Percentiles rank a stretch among this genome's conserved stretches.
These are phyloP conservation scores for Chlorella vulgaris DNA, from an alignment of 139 green algal species.

Conservation along the genomic window DNA sequence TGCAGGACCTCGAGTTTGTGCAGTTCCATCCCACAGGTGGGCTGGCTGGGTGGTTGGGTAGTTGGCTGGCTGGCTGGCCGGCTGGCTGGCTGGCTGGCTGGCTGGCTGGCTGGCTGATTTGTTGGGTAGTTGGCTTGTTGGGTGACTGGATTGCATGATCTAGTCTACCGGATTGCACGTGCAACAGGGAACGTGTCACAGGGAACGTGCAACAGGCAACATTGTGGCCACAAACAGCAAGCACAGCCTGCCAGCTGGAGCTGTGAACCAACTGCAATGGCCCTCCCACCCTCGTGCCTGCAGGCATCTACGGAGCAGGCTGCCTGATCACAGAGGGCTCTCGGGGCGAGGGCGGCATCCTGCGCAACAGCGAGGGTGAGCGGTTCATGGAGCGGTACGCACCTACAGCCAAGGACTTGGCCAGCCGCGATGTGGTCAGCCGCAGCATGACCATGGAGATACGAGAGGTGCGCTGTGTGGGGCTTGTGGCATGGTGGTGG, in stretches of 20 bases:
- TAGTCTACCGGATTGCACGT: too few species aligned
- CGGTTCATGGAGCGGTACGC: constrained; percentile 99
- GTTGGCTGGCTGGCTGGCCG: too few species aligned
- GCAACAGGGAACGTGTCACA: too few species aligned
- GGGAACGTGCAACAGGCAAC: too few species aligned
- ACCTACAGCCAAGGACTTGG: constrained; percentile 97
- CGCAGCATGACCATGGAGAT: constrained; percentile 97
- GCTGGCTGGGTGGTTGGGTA: too few species aligned
- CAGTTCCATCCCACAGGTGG: constrained; percentile 96
- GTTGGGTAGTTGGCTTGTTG: too few species aligned
- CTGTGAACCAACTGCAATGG: background rate
- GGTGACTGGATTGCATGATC: too few species aligned
- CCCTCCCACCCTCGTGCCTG: background rate
- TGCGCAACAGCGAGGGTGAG: constrained; percentile 97
- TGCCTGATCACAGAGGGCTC: constrained; percentile 99
- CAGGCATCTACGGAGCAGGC: constrained; percentile 97
- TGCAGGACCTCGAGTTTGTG: constrained; percentile 95
- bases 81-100: too few species aligned
- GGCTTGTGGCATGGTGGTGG: background rate
- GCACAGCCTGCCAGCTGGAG: background rate
- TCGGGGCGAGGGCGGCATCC: constrained; percentile 94
- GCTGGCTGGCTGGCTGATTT: too few species aligned
- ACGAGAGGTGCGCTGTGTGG: constrained; percentile 63
- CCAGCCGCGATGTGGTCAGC: constrained; percentile 96
- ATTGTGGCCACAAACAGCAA: background rate